phyloP scores from a whole-genome alignment of 2,329 filamentous ascomycete species.

The Gyromitra esculenta region DNA sequence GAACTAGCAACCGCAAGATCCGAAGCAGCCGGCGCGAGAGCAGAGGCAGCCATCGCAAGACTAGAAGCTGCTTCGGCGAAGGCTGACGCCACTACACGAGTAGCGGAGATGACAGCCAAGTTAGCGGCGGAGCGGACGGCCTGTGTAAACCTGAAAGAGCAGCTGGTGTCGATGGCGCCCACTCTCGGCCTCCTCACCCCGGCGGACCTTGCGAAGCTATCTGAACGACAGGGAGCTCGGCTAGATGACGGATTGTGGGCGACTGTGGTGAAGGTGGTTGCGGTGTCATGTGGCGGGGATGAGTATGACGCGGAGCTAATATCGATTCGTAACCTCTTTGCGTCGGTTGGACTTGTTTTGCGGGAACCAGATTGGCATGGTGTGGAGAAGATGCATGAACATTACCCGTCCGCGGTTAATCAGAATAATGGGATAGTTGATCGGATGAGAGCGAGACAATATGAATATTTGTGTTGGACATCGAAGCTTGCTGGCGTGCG shows the following conservation, averaged over 20 bases:
- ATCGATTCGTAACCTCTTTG: background rate
- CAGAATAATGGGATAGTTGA: background rate
- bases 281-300: background rate
- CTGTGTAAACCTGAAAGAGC: background rate
- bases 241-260: background rate
- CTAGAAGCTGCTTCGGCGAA: background rate
- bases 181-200: background rate
- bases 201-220: background rate
- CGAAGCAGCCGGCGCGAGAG: background rate
- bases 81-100: background rate
- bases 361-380: background rate
- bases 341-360: background rate
- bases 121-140: background rate
- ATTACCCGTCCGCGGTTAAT: background rate
- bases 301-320: background rate
- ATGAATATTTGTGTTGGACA: background rate
- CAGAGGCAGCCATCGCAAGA: background rate
- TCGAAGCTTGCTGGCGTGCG: background rate
- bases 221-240: background rate
- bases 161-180: background rate
- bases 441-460: background rate
- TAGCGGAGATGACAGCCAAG: background rate
- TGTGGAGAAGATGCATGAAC: background rate
- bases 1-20: background rate
- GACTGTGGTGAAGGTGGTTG: background rate